Evolutionary conservation across 2,329 filamentous ascomycete species (phyloP).

Genomic region (Hysterium pulicare): DNA sequence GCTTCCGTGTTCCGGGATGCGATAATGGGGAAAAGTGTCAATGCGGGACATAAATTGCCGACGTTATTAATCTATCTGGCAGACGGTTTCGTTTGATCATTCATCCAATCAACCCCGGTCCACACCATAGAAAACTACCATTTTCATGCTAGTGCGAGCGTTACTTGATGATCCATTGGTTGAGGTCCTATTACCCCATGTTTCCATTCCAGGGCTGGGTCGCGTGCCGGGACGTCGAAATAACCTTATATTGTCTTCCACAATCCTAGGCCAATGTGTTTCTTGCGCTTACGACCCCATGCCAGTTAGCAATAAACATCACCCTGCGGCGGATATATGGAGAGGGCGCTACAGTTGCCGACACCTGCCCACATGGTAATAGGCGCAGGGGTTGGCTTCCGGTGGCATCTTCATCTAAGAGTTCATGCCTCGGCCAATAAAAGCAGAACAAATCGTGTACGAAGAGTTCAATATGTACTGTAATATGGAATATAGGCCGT

Average conservation of each 20-base stretch:
- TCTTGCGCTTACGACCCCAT: not conserved
- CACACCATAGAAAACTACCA: too few relatives aligned
- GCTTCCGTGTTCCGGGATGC: not conserved
- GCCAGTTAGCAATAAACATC: not conserved
- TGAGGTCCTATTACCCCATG: not conserved
- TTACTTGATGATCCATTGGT: not conserved
- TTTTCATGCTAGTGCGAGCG: not conserved
- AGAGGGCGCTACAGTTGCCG: not conserved
- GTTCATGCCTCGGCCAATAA: conserved; percentile 22
- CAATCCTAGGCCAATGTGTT: not conserved
- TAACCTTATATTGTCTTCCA: not conserved
- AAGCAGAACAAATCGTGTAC: conserved; percentile 11
- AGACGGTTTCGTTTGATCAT: not conserved
- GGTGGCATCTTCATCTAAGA: conserved; percentile 25
- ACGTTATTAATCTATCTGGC: conserved; percentile 1
- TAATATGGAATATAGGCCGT: conserved; percentile 20
- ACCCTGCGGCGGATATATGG: not conserved
- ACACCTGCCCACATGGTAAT: conserved; percentile 13
- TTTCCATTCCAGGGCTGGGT: not conserved
- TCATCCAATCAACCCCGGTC: too few relatives aligned
- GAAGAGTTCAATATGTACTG: conserved; percentile 13
- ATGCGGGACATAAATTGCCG: not conserved
- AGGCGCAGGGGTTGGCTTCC: conserved; percentile 11
- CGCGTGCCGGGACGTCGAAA: not conserved
- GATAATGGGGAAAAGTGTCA: not conserved